Evolutionary conservation across 2,329 filamentous ascomycete genomes (phyloP).

Genomic region (Xylaria multiplex): DNA sequence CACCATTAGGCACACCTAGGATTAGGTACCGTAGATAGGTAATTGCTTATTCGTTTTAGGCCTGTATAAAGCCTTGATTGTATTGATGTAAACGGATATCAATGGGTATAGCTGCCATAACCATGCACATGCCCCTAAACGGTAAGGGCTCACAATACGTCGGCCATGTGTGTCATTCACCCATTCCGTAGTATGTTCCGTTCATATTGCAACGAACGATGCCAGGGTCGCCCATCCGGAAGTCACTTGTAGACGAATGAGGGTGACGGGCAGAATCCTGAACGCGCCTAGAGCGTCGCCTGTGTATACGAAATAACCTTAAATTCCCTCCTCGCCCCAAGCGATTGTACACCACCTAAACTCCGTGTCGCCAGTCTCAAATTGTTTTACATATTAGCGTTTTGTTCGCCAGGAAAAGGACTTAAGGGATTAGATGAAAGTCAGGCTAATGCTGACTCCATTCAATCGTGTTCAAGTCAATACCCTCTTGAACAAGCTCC

Average conservation of each 20-base stretch:
- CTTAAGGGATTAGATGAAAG: neutral
- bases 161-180: conserved; percentile 17
- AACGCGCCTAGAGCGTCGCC: conserved; percentile 11
- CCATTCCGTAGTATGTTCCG: conserved; percentile 1
- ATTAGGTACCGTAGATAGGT: neutral
- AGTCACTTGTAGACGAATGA: conserved; percentile 4
- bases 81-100: conserved; percentile 7
- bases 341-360: conserved; percentile 27
- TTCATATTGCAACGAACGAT: conserved; percentile 12
- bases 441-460: conserved; percentile 95
- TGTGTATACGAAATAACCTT: neutral
- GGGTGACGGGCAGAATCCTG: conserved; percentile 7
- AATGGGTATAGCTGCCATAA: neutral
- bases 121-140: neutral
- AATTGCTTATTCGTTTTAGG: neutral
- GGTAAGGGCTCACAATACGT: conserved; percentile 23
- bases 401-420: neutral
- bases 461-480: conserved; percentile 95
- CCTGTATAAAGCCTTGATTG: conserved; percentile 2
- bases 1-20: no score
- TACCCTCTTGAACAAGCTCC: conserved; percentile 97
- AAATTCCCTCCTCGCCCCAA: conserved; percentile 3
- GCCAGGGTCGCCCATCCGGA: conserved; percentile 4
- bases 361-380: conserved; percentile 23
- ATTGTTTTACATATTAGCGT: conserved; percentile 25